Evolutionary conservation across 441 rosid species (phyloP).

Genomic region (Geranium incanum): DNA sequence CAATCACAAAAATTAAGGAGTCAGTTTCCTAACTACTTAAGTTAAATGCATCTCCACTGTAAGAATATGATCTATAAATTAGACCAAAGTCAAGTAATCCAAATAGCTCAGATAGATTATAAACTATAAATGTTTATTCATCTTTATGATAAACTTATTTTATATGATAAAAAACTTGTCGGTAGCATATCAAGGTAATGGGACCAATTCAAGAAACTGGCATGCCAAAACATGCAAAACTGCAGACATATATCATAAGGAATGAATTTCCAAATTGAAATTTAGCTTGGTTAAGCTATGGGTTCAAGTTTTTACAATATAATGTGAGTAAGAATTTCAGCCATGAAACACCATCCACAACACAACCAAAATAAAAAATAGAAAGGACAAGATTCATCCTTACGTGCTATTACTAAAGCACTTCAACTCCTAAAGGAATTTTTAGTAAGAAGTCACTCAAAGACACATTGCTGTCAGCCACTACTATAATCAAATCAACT

Average conservation of each 20-base stretch:
- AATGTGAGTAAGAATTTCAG: not conserved
- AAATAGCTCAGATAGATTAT: not conserved
- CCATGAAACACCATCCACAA: not conserved
- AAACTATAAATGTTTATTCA: not conserved
- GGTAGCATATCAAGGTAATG: not conserved
- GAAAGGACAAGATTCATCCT: no score
- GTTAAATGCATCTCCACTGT: conserved; percentile 1
- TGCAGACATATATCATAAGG: not conserved
- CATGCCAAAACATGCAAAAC: not conserved
- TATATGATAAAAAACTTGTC: not conserved
- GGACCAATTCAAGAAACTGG: not conserved
- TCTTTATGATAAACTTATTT: not conserved
- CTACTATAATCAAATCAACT: no score
- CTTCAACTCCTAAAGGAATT: no score
- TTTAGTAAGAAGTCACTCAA: no score
- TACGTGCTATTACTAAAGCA: no score
- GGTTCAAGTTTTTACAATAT: not conserved
- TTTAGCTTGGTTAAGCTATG: not conserved
- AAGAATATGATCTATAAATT: not conserved
- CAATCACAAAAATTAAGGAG: conserved; percentile 12
- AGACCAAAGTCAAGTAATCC: not conserved
- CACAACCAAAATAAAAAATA: no score
- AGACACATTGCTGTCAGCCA: no score
- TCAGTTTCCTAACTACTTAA: conserved; percentile 19
- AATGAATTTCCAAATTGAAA: not conserved